Conservation (phyloP, 192 early-diverging fungal species). For the Linnemannia hyalina region DNA sequence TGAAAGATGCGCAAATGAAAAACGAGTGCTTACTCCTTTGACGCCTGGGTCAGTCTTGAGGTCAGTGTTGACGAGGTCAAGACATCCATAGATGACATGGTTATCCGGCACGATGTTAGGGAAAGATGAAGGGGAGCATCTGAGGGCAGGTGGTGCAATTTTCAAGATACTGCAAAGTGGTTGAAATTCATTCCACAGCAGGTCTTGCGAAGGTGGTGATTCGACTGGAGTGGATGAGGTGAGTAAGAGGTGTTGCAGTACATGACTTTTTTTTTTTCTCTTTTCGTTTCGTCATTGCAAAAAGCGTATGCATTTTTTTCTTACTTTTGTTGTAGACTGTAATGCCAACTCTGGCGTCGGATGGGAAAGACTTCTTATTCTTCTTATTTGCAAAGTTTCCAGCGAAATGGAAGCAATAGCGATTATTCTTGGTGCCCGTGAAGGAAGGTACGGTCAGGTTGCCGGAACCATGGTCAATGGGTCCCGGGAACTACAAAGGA, state of each 20-base stretch:
- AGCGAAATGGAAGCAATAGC: background rate
- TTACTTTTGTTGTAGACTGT: background rate
- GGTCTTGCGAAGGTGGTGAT: background rate
- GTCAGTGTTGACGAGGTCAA: background rate
- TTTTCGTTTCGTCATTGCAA: background rate
- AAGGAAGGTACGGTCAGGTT: background rate
- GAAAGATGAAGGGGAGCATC: background rate
- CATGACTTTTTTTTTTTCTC: too few relatives aligned
- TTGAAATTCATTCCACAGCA: background rate
- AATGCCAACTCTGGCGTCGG: background rate
- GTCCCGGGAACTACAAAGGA: background rate
- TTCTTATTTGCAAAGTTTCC: background rate
- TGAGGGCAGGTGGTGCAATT: background rate
- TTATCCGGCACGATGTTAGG: background rate
- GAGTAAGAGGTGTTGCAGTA: too few relatives aligned
- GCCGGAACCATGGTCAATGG: background rate
- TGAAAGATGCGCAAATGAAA: background rate
- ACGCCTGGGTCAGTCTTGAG: background rate
- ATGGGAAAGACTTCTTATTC: background rate
- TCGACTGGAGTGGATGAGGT: too few relatives aligned
- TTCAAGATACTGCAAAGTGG: background rate
- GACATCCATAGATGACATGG: background rate
- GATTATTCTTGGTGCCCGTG: background rate
- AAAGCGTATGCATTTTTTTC: background rate
- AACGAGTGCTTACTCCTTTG: background rate